Conservation (phyloP, 441 rosid genomes). For the Kokia cookei region DNA sequence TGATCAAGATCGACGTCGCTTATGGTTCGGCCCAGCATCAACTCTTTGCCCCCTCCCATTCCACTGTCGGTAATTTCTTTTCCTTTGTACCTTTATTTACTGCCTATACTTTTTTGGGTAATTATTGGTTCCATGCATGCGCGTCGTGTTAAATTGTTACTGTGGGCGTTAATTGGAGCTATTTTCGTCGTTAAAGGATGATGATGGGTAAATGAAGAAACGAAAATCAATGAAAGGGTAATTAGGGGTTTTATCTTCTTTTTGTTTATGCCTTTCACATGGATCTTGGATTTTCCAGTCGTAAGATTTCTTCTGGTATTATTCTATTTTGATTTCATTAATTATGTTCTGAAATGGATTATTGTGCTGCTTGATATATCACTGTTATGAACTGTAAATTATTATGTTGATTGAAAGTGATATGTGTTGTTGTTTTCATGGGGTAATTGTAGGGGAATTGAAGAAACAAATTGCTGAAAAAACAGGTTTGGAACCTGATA, state of each 20-base stretch:
- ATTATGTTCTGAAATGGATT: background rate
- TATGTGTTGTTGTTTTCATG: background rate
- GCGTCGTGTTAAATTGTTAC: background rate
- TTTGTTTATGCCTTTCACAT: background rate
- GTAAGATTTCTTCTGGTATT: conserved; percentile 2
- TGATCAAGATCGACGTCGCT: conserved; percentile 38
- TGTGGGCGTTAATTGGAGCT: background rate
- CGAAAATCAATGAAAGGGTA: background rate
- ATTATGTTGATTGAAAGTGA: background rate
- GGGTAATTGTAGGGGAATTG: background rate
- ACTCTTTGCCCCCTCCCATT: conserved; percentile 37
- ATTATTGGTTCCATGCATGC: background rate
- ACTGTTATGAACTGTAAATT: background rate
- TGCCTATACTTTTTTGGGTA: background rate
- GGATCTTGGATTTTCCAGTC: conserved; percentile 7
- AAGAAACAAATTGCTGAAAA: background rate
- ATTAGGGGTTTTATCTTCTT: background rate
- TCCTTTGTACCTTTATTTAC: background rate
- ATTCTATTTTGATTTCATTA: background rate
- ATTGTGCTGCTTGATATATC: background rate
- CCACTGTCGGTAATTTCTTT: conserved; percentile 54
- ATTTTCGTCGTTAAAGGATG: background rate
- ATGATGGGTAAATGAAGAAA: background rate
- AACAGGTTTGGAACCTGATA: background rate
- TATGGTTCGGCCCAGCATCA: conserved; percentile 45